A percentile compares a stretch with the other conserved stretches of the same genome.
Conservation (phyloP, 1,284 basidiomycete species). For the Phellopilus nigrolimitatus region DNA sequence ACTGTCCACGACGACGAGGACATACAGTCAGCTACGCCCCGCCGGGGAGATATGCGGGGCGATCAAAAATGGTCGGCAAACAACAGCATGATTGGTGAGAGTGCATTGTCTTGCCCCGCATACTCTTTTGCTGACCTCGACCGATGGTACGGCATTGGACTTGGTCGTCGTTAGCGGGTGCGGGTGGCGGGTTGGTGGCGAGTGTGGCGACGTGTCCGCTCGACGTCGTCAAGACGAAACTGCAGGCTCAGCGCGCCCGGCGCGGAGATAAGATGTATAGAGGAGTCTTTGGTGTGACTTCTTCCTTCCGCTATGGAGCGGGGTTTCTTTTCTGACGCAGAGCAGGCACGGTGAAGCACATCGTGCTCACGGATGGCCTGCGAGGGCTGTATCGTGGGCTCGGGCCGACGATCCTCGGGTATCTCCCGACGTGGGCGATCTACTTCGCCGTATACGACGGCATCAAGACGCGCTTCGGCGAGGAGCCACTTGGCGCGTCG, state of each 20-base stretch:
- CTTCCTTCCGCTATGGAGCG: constrained; percentile 23
- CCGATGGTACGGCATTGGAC: not conserved
- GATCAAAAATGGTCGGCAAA: constrained; percentile 61
- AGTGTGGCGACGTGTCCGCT: constrained; percentile 95
- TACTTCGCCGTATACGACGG: constrained; percentile 98
- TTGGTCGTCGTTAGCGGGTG: constrained; percentile 53
- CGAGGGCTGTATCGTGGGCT: constrained; percentile 90
- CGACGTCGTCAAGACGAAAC: constrained; percentile 95
- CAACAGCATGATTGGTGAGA: constrained; percentile 64
- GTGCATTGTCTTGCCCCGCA: constrained; percentile 7
- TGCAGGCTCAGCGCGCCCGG: constrained; percentile 83
- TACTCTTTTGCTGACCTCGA: constrained; percentile 31
- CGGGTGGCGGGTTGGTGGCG: constrained; percentile 84
- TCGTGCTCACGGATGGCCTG: constrained; percentile 72
- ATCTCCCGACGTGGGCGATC: constrained; percentile 96
- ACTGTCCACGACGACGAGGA: constrained; percentile 16
- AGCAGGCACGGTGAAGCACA: constrained; percentile 66
- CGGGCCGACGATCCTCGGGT: constrained; percentile 92
- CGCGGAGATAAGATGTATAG: constrained; percentile 67
- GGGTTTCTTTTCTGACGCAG: constrained; percentile 18
- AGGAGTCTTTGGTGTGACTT: constrained; percentile 64
- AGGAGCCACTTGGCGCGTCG: constrained; percentile 43
- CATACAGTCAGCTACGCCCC: constrained; percentile 11
- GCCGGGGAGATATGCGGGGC: constrained; percentile 35
- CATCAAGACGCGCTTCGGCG: constrained; percentile 79